These are phyloP conservation scores for Penicillium sp. DNA, from an alignment of 2,329 filamentous ascomycete genomes.

Conservation along the genomic window DNA sequence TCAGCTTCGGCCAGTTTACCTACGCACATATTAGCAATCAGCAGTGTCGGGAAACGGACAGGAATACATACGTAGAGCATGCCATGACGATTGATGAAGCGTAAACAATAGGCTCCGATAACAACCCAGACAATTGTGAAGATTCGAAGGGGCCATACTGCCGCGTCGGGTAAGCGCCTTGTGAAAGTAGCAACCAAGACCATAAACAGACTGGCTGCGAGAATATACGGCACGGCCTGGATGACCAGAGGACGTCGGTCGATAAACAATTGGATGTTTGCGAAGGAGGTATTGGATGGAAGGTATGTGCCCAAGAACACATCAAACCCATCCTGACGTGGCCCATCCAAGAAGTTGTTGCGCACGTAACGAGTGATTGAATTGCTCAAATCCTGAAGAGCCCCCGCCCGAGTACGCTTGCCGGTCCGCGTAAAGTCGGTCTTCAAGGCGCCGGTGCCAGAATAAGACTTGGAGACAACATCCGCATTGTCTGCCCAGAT, in stretches of 20 bases:
- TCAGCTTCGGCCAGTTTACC: constrained; percentile 94
- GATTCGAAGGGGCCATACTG: constrained; percentile 72
- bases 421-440: constrained; percentile 96
- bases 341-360: constrained; percentile 94
- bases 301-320: constrained; percentile 84
- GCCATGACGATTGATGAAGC: constrained; percentile 76
- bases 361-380: constrained; percentile 81
- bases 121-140: constrained; percentile 74
- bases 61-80: constrained; percentile 64
- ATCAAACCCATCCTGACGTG: constrained; percentile 91
- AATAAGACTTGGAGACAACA: constrained; percentile 85
- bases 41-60: neutral
- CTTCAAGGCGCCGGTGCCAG: constrained; percentile 94
- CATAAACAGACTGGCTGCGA: constrained; percentile 81
- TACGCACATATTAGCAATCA: neutral
- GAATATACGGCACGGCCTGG: constrained; percentile 86
- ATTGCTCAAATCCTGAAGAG: constrained; percentile 79
- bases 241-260: constrained; percentile 81
- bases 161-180: constrained; percentile 62
- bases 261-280: constrained; percentile 68
- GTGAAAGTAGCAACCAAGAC: constrained; percentile 70
- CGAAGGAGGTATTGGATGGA: constrained; percentile 64
- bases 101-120: constrained; percentile 63
- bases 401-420: constrained; percentile 75
- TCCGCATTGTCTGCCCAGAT: constrained; percentile 98